A percentile compares a stretch with the other conserved stretches of the same genome.
Evolutionary conservation across 441 rosid genomes (phyloP).

Genomic region (Pelargonium citronellum): DNA sequence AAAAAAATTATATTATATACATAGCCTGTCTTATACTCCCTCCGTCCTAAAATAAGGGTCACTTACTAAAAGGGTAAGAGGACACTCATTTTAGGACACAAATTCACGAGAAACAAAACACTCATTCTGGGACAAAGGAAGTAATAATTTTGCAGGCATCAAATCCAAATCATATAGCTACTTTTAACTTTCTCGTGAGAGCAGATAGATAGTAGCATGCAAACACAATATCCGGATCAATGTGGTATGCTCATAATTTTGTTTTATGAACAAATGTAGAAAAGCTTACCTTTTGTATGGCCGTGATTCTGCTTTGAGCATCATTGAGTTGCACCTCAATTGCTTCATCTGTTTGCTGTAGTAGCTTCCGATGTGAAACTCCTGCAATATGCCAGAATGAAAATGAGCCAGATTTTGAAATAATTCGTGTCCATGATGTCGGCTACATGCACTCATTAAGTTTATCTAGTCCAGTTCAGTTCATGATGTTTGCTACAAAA

Average conservation of each 20-base stretch:
- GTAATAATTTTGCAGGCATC: too few species aligned
- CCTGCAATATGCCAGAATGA: conserved; percentile 33
- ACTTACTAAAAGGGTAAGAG: too few species aligned
- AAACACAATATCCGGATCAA: not conserved
- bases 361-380: conserved; percentile 57
- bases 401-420: conserved; percentile 6
- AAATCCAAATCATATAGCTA: not conserved
- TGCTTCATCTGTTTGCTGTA: conserved; percentile 56
- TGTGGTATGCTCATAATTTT: conserved; percentile 3
- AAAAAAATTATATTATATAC: conserved; percentile 11
- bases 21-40: too few species aligned
- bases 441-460: conserved; percentile 10
- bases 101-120: not conserved
- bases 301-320: conserved; percentile 54
- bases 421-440: not conserved
- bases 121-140: too few species aligned
- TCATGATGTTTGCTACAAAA: conserved; percentile 3
- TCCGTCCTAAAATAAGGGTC: too few species aligned
- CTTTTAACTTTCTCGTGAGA: not conserved
- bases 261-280: conserved; percentile 8
- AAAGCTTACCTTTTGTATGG: conserved; percentile 63
- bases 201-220: too few species aligned
- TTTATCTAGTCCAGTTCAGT: not conserved
- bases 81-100: not conserved
- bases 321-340: conserved; percentile 46